Base-by-base conservation (phyloP, 208 protist species). In the Wallacemonas sp. region DNA sequence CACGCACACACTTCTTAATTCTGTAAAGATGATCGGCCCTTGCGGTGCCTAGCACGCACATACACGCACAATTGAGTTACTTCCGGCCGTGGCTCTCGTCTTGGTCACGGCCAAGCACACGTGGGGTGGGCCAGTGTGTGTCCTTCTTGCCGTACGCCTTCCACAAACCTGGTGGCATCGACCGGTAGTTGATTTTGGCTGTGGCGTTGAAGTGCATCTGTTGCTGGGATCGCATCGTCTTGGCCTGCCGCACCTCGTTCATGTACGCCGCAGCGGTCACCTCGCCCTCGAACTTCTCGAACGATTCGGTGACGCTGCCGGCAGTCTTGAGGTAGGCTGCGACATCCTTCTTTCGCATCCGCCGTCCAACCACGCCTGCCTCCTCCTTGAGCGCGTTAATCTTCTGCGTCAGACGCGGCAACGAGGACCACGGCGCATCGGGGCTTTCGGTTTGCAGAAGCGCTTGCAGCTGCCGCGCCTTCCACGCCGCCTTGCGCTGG, bases 151-250 rank as follows among this genome's bases (percentile, higher is more conserved):
- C 88, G 70, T 96, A 96, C 17, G 69, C 74, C 74, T 96, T 96
- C 84, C 80, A 94, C 72, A 96, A 66, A 0, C 91, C 91, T 1
- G 83, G 76, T 12, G 91, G 91, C 88, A 94, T 94, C 2, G 91
- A 92, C 46, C 86, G 81, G 71, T 93, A 96, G 69, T 89, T 91
- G 62, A 96, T 94, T 60, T 91, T 91, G 27, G 85, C 83, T 0
- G 87, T 93, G 17, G 85, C 88, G 75, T 94, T 94, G 26, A 94
- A 71, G 64, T 96, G 88, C 91, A 96, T 94, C 74, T 96, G 86
- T 65, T 86, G 56, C 78, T 87, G 85, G 39, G 86, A 91, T 24
- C 91, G 91, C 53, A 90, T 58, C 45, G 91, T 96, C 49, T 70
- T 69, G 5, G 88, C 69, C 55, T 87, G 82, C 21, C 91, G 85